Evolutionary conservation across 2,329 filamentous ascomycete genomes (phyloP).

Genomic region (Phoma sp.): DNA sequence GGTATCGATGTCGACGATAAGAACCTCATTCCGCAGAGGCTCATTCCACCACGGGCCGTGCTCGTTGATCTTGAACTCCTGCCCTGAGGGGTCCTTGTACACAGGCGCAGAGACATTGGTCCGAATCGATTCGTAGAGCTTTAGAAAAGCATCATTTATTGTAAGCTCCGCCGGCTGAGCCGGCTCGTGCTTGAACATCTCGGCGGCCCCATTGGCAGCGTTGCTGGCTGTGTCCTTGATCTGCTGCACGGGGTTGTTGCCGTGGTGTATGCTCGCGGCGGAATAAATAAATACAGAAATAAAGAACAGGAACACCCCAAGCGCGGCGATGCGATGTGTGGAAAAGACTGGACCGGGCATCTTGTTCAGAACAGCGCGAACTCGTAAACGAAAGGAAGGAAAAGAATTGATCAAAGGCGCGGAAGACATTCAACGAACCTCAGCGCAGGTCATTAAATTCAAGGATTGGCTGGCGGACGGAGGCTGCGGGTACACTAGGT

Average conservation of each 20-base stretch:
- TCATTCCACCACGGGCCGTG: constrained; percentile 31
- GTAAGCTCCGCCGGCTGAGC: not conserved
- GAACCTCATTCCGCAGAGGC: constrained; percentile 29
- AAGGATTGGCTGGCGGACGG: not conserved
- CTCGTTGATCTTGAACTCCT: constrained; percentile 19
- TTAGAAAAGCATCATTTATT: constrained; percentile 14
- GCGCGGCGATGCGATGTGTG: constrained; percentile 2
- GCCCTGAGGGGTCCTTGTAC: constrained; percentile 20
- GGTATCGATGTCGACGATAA: constrained; percentile 43
- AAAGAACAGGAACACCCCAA: constrained; percentile 10
- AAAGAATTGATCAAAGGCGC: not conserved
- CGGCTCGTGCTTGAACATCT: constrained; percentile 17
- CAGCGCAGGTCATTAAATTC: not conserved
- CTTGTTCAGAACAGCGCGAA: not conserved
- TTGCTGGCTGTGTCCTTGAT: constrained; percentile 21
- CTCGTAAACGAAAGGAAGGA: not conserved
- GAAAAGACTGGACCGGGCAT: constrained; percentile 8
- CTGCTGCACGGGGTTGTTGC: constrained; percentile 16
- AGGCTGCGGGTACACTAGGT: constrained; percentile 6
- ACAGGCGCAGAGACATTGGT: constrained; percentile 14
- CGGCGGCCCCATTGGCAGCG: constrained; percentile 12
- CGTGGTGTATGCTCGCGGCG: constrained; percentile 15
- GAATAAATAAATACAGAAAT: constrained; percentile 20
- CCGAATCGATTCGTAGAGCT: constrained; percentile 19
- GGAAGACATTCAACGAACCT: not conserved